Percentiles rank a stretch among this genome's conserved stretches.
Evolutionary conservation across 176 grass and related monocot genomes (phyloP).

Genomic region (Saccharum officinarum): DNA sequence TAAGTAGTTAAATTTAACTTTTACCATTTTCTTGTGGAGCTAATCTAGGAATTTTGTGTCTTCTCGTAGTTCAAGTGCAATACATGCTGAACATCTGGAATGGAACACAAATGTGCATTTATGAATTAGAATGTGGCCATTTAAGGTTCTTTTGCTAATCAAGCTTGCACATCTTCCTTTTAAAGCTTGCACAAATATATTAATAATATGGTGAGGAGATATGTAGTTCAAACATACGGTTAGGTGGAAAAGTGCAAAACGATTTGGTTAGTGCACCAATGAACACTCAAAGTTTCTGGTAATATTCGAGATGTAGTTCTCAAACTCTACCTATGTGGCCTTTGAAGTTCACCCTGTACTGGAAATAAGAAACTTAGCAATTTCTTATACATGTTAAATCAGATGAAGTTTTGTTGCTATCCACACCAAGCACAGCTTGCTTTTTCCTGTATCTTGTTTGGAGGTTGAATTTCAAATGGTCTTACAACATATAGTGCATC

Average conservation of each 20-base stretch:
- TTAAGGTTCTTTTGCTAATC: neutral
- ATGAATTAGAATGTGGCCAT: neutral
- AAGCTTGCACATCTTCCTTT: neutral
- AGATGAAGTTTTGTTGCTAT: neutral
- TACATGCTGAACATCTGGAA: neutral
- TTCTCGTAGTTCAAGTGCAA: neutral
- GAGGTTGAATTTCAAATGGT: neutral
- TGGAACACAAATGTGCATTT: neutral
- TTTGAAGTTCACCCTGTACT: neutral
- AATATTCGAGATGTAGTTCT: neutral
- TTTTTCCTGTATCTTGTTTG: neutral
- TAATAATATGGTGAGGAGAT: neutral
- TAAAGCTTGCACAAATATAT: no score
- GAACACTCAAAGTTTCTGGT: neutral
- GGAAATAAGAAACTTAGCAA: neutral
- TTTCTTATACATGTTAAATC: neutral
- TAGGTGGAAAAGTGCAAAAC: neutral
- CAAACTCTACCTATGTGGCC: neutral
- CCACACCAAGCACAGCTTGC: neutral
- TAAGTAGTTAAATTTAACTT: neutral
- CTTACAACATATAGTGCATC: neutral
- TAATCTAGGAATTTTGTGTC: neutral
- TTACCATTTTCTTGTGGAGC: neutral
- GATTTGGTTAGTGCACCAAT: neutral
- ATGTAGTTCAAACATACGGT: constrained; percentile 2